Conservation (phyloP, 352 stramenopile species). For the Globisporangium nagaii region DNA sequence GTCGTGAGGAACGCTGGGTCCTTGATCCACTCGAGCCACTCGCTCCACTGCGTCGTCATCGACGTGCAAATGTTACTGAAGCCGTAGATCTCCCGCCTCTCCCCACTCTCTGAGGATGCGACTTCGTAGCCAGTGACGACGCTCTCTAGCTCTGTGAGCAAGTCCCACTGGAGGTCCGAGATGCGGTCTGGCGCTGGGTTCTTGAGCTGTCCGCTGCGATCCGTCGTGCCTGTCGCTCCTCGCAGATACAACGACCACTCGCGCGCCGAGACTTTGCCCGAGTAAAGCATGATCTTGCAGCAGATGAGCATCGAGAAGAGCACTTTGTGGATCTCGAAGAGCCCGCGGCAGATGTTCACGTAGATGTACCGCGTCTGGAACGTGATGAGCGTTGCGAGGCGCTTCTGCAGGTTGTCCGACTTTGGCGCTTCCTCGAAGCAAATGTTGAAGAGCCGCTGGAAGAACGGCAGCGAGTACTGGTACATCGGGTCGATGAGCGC, state of each 20-base stretch:
- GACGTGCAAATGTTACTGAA: conserved; percentile 71
- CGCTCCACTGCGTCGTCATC: conserved; percentile 45
- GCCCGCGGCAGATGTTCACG: conserved; percentile 91
- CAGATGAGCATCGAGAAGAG: conserved; percentile 94
- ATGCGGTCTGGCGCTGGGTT: conserved; percentile 72
- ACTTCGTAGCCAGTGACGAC: conserved; percentile 28
- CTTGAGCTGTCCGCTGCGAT: conserved; percentile 16
- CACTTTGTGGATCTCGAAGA: conserved; percentile 93
- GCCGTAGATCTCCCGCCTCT: conserved; percentile 17
- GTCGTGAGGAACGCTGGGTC: conserved; percentile 33
- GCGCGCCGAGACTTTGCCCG: conserved; percentile 46
- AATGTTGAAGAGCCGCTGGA: conserved; percentile 89
- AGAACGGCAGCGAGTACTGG: conserved; percentile 94
- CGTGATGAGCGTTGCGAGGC: conserved; percentile 80
- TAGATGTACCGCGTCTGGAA: conserved; percentile 92
- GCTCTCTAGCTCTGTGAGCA: conserved; percentile 73
- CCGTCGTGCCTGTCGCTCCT: conserved; percentile 26
- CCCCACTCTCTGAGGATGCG: not conserved
- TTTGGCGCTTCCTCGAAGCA: conserved; percentile 82
- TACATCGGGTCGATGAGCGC: conserved; percentile 94
- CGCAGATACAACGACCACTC: conserved; percentile 91
- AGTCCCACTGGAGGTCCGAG: conserved; percentile 74
- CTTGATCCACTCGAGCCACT: conserved; percentile 59
- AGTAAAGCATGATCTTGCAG: conserved; percentile 91
- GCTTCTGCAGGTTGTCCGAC: conserved; percentile 42